Evolutionary conservation across 2,329 filamentous ascomycete genomes (phyloP).

Genomic region (Cyphellophora attinorum): DNA sequence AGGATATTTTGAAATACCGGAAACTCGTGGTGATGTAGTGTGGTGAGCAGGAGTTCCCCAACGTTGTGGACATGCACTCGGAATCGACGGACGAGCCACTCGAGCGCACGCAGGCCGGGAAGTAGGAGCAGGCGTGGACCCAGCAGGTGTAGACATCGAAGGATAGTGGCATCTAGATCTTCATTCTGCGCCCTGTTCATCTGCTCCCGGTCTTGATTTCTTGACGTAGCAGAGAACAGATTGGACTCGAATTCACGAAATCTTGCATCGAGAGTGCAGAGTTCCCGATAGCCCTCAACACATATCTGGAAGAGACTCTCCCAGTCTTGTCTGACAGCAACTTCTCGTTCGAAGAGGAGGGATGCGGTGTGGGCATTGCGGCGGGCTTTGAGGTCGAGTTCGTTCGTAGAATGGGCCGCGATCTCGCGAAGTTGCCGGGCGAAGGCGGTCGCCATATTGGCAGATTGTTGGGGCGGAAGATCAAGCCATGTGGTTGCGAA

Average conservation of each 20-base stretch:
- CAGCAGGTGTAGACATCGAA: conserved; percentile 63
- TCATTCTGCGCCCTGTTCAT: conserved; percentile 20
- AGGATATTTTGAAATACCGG: conserved; percentile 77
- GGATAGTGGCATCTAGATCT: neutral
- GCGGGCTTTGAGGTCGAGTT: conserved; percentile 87
- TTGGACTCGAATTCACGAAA: conserved; percentile 66
- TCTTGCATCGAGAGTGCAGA: conserved; percentile 75
- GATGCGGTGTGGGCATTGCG: conserved; percentile 88
- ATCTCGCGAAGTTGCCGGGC: conserved; percentile 91
- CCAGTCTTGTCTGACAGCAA: conserved; percentile 81
- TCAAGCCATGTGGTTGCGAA: too few species aligned
- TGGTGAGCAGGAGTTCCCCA: conserved; percentile 65
- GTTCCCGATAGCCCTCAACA: conserved; percentile 78
- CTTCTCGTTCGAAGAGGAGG: conserved; percentile 77
- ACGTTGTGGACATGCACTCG: conserved; percentile 90
- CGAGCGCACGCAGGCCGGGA: conserved; percentile 80
- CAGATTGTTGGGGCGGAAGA: too few species aligned
- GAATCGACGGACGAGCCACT: conserved; percentile 91
- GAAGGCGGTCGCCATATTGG: conserved; percentile 76
- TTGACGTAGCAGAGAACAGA: conserved; percentile 91
- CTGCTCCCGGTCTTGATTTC: conserved; percentile 74
- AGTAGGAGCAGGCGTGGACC: conserved; percentile 69
- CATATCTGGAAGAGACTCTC: conserved; percentile 82
- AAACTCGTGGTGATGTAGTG: conserved; percentile 83
- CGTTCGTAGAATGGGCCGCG: conserved; percentile 77